Evolutionary conservation across 1,284 basidiomycete genomes (phyloP), one percentile per base, ranked within the genome.

Genomic region (Phlebopus sp.): DNA sequence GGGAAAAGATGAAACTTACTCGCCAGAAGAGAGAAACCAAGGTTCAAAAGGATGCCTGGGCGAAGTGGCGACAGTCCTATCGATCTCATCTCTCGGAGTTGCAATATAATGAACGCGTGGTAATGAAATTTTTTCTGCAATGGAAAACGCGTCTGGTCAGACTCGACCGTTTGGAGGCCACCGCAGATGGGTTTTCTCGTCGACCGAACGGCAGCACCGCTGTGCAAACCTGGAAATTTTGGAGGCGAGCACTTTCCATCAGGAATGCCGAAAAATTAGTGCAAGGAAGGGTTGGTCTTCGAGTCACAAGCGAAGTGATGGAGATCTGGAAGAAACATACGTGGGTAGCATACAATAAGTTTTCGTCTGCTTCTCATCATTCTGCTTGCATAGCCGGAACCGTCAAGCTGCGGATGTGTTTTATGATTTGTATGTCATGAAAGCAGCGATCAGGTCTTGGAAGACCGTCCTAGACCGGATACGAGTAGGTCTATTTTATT

Each of bases 1-100:
- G 86, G 18, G 57, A 68, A 42, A 82, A 77, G 52, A 84, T 87
- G 80, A 83, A 80, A 56, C 61, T 64, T 15, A 67, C 84, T 35
- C 79, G 77, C 42, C 75, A 77, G 45, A 78, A 69, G 48, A 72
- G 73, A 46, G 79, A 83, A 32, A 51, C 58, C 4, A 72, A 74
- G 52, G 57, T 84, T 39, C 61, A 70, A 56, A 77, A 71, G 56
- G 74, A 79, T 53, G 73, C 74, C 13, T 85, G 81, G 81, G 67
- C 64, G 25, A 77, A 75, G 55, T 89, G 86, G 86, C 72, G 75
- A 36, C 79, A 78, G 50, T 66, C 70, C 9, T 73, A 78, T 52
- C 70, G 69, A n/a, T 70, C 71, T 7, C 74, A 69, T 37, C 57
- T 78, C 2, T 74, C 81, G 18, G 72, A 74, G 36, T 71, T 75